Evolutionary conservation across 257 asterid species (phyloP), one percentile per base, ranked within the genome.

Genomic region (Salvia rosmarinus): DNA sequence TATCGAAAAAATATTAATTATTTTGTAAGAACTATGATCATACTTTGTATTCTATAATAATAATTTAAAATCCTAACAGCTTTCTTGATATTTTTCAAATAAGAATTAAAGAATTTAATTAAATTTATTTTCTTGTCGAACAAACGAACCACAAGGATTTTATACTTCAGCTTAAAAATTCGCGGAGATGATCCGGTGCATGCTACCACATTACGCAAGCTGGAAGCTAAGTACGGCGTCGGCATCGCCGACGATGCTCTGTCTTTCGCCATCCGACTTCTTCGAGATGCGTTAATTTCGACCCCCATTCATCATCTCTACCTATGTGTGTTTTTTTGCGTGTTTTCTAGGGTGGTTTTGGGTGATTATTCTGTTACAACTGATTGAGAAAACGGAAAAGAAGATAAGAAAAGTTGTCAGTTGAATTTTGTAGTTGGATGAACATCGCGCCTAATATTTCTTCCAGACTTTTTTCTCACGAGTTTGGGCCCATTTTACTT

Each of bases 181-280:
- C 1, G 56, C 21, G 21, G 25, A 21, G 39, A 25, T 25, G 62
- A 12, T 13, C 17, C 16, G 62, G 1, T 23, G 62, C 6, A 55
- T 21, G 39, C 39, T 55, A 4, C 62, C 7, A 23, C 16, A 9
- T 21, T 3, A 16, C 37, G 25, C 13, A 16, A 59, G 4, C 34
- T 59, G 66, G 66, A 59, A 59, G 35, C 19, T 16, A 6, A 10
- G n/a, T 34, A 34, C 46, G 47, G 28, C 14, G 2, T 21, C 7
- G n/a, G n/a, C 14, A 34, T 34, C 35, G 47, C 13, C 40, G 66
- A 59, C 9, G 66, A 59, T 13, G 66, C 66, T n/a, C 28, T 32
- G 3, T 6, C 14, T 34, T 34, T 35, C 66, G 66, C 66, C 6
- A 21, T n/a, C 6, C 46, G 34, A 59, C 7, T 59, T 34, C 47